phyloP scores from a whole-genome alignment of 352 stramenopile genomes.

The Globisporangium mamillatum region DNA sequence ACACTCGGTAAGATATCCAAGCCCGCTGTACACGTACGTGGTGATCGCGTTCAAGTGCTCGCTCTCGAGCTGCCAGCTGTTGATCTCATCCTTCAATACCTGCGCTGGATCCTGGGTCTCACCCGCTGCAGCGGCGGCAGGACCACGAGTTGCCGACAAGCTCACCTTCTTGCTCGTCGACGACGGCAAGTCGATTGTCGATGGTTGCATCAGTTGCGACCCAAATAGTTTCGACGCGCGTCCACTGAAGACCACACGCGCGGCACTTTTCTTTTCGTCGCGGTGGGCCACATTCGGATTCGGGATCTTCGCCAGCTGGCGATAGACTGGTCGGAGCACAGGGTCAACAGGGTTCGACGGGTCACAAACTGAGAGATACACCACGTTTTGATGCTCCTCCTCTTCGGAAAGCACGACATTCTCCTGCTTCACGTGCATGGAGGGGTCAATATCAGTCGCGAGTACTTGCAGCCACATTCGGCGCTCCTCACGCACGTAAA shows the following conservation, averaged over 20 bases:
- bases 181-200: slow-evolving; percentile 47
- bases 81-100: slow-evolving; percentile 45
- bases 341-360: slow-evolving; percentile 22
- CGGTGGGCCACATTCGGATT: slow-evolving; percentile 26
- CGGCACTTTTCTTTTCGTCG: slow-evolving; percentile 24
- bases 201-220: slow-evolving; percentile 57
- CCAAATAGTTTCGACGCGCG: slow-evolving; percentile 75
- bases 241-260: slow-evolving; percentile 64
- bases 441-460: slow-evolving; percentile 41
- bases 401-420: slow-evolving; percentile 34
- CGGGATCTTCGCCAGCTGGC: slow-evolving; percentile 41
- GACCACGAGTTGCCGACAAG: neutral
- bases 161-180: slow-evolving; percentile 24
- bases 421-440: slow-evolving; percentile 36
- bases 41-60: slow-evolving; percentile 7
- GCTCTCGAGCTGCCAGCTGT: slow-evolving; percentile 32
- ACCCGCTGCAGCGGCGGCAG: slow-evolving; percentile 24
- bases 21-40: neutral
- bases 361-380: slow-evolving; percentile 58
- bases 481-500: slow-evolving; percentile 46
- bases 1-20: slow-evolving; percentile 6
- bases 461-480: slow-evolving; percentile 69
- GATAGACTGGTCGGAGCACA: slow-evolving; percentile 39
- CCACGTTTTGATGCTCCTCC: slow-evolving; percentile 43
- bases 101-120: slow-evolving; percentile 30